phyloP scores from a whole-genome alignment of 257 asterid genomes.

The Solanum piurae region DNA sequence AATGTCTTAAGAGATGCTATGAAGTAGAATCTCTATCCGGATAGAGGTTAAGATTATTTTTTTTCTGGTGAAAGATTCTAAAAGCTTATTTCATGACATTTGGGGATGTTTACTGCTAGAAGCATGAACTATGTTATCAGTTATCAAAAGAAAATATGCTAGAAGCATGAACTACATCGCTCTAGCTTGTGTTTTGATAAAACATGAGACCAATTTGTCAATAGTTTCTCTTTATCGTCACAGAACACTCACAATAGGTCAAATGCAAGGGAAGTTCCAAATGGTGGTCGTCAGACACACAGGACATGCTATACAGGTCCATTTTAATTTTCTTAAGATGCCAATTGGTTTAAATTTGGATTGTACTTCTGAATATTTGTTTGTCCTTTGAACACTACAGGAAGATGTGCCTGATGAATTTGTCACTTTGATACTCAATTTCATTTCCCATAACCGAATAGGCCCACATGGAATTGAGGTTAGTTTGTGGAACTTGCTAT shows the following conservation, averaged over 20 bases:
- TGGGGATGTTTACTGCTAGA: not conserved
- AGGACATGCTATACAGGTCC: slow-evolving; percentile 97
- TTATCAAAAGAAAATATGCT: not conserved
- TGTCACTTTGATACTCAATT: slow-evolving; percentile 50
- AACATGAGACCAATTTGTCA: not conserved
- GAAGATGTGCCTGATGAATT: slow-evolving; percentile 96
- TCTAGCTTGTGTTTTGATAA: not conserved
- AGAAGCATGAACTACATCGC: not conserved
- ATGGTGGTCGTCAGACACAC: slow-evolving; percentile 92
- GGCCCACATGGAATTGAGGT: slow-evolving; percentile 86
- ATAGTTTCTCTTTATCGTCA: not conserved
- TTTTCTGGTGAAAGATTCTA: not conserved
- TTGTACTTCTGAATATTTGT: not conserved
- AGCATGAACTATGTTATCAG: not conserved
- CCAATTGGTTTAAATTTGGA: not conserved
- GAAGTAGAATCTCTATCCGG: not conserved
- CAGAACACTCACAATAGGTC: slow-evolving; percentile 95
- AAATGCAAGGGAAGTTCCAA: slow-evolving; percentile 97
- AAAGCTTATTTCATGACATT: not conserved
- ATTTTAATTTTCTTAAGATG: not conserved
- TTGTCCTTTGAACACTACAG: slow-evolving; percentile 26
- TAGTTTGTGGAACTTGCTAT: slow-evolving; percentile 12
- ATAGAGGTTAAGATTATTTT: not conserved
- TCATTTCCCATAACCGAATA: slow-evolving; percentile 69
- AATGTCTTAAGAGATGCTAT: not conserved